Base-by-base conservation (phyloP, 768 basidiomycete species). In the Leucosporidium yakuticum region DNA sequence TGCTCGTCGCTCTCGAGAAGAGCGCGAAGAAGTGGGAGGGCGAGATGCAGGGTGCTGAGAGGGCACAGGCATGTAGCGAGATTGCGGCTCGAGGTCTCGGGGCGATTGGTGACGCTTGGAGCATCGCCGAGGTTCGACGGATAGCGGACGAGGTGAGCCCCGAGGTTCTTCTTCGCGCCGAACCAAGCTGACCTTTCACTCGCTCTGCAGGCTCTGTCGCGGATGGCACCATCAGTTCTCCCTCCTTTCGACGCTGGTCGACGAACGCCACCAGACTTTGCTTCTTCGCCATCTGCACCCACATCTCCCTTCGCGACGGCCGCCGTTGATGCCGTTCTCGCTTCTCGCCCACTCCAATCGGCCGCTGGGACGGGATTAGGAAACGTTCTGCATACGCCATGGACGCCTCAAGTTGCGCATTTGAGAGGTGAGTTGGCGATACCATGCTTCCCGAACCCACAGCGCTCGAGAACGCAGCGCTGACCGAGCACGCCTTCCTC, bases 41-140 rank as follows among this genome's bases (percentile, higher is more conserved):
- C 60, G 27, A 39, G 56, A 61, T 48, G 9, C 44, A 44, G 29
- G 21, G 58, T 39, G 20, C 44, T 23, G 55, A 27, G 44, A 6
- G 63, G 39, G 61, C 48, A 7, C 34, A 60, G 55, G 70, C 70
- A 39, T 59, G 57, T 11, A 48, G 64, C n/a, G 67, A 68, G 32
- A 17, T 62, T 15, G 63, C 36, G 29, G 69, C 55, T 20, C 4
- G 17, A 3, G 60, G 34, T 20, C 14, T 67, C 2, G 15, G 11
- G 3, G 47, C 36, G 39, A 34, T 67, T 23, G 60, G 63, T 0
- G 49, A 27, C 44, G 57, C 47, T 4, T 61, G 63, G 62, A 55
- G 44, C 12, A n/a, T 32, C 32, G 11, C 31, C 9, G 56, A 57
- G 31, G 31, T 32, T 17, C 31, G 29, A 32, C 56, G 34, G 32